A percentile compares a stretch with the other conserved stretches of the same genome.
Conservation (phyloP, 2,329 filamentous ascomycete genomes). For the Fusarium sp. region DNA sequence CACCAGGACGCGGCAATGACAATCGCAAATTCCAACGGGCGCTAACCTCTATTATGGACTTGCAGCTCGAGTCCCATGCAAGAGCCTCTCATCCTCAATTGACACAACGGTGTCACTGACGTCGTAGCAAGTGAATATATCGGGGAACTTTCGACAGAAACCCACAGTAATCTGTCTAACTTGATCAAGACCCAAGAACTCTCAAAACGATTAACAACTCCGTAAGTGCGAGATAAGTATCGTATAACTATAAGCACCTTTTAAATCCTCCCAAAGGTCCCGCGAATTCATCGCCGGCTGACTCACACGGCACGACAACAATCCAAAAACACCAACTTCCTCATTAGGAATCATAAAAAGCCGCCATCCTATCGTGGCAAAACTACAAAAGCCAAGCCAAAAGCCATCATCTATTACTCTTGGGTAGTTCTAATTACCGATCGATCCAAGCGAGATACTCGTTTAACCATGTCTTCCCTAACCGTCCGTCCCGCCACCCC, state of each 20-base stretch:
- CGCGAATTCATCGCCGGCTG: conserved; percentile 17
- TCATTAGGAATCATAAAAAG: conserved; percentile 23
- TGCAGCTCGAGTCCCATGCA: background rate
- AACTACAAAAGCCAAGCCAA: conserved; percentile 15
- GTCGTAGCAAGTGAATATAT: too few relatives aligned
- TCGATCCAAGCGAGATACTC: background rate
- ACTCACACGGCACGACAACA: conserved; percentile 16
- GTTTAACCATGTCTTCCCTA: conserved; percentile 19
- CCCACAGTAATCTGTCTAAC: background rate
- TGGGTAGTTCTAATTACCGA: background rate
- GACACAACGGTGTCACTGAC: too few relatives aligned
- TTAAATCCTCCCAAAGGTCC: background rate
- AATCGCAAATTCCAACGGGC: background rate
- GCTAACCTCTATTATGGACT: background rate
- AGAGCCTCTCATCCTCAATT: background rate
- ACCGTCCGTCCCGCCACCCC: conserved; percentile 35
- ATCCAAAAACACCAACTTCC: conserved; percentile 28
- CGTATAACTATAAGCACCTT: background rate
- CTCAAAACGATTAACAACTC: background rate
- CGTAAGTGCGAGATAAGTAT: background rate
- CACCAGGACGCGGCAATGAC: background rate
- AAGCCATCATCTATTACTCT: background rate
- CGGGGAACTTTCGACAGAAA: too few relatives aligned
- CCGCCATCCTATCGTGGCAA: too few relatives aligned
- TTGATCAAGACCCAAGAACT: background rate